Base-by-base conservation (phyloP, 192 early-diverging fungal genomes). In the Jimgerdemannia lactiflua region DNA sequence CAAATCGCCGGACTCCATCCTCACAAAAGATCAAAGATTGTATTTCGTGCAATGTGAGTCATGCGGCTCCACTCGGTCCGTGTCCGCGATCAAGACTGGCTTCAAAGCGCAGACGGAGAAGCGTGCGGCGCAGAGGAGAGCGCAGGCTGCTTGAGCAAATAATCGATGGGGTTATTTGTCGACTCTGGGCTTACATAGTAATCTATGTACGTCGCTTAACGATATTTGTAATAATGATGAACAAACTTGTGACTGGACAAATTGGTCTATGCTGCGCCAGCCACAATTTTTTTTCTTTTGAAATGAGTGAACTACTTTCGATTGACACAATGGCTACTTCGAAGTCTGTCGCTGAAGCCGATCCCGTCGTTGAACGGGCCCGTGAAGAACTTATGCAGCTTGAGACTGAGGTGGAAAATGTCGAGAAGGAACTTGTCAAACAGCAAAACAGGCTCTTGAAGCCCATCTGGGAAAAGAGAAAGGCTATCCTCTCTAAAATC, bases 41-140 rank as follows among this genome's bases (percentile, higher is more conserved):
- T 95, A 91, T 85, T 99, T 98, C 89, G 82, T 98, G 78, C 93
- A 97, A 86, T 99, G 98, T 85, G 95, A 97, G 85, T 89, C 92
- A 68, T 99, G 98, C 80, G 97, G 96, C 44, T 96, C 95, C 39
- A 94, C 92, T 43, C 89, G 97, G 76, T 94, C 96, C 49, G 98
- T 99, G 14, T 91, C 95, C 59, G 93, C 96, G 71, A 98, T 99
- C 81, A 97, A 97, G 89, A 93, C 92, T 84, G 97, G 98, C 89
- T 97, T 96, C 92, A 88, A 95, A 90, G 97, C 95, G 43, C 91
- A 93, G 75, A 91, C 92, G 9, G 81, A 83, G 64, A 83, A 78
- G 79, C 81, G 81, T 79, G 81, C 81, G 39, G 85, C 80, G 63
- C 83, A 85, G 78, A 83, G 88, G 80, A 59, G 49, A 59, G 49